Percentiles rank a stretch among this genome's conserved stretches.
Evolutionary conservation across 2,329 filamentous ascomycete species (phyloP).

Genomic region (Domatiomyces catenatus): DNA sequence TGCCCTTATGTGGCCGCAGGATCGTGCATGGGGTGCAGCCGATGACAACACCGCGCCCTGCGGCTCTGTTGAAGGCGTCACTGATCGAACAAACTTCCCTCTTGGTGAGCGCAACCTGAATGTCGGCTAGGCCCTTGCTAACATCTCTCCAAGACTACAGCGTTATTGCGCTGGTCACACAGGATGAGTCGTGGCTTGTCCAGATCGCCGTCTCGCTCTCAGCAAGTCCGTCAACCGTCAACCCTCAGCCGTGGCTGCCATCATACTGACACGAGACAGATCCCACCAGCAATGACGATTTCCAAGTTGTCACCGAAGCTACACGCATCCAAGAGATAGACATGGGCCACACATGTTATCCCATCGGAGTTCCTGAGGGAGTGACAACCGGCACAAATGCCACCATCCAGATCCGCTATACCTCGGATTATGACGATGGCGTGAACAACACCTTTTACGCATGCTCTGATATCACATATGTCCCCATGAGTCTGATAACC

Average conservation of each 20-base stretch:
- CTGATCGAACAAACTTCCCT: conserved; percentile 42
- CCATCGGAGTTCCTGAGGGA: conserved; percentile 23
- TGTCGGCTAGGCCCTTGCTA: conserved; percentile 18
- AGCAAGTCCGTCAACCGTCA: background rate
- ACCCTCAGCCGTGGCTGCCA: too few species aligned
- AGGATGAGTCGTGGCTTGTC: conserved; percentile 36
- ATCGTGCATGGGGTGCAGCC: conserved; percentile 40
- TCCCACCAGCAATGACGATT: conserved; percentile 27
- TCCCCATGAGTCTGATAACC: conserved; percentile 27
- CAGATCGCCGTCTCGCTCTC: conserved; percentile 22
- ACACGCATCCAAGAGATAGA: conserved; percentile 25
- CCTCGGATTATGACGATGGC: conserved; percentile 27
- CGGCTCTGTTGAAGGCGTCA: conserved; percentile 34
- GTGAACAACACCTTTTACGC: conserved; percentile 32
- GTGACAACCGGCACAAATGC: conserved; percentile 27
- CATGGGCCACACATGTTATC: conserved; percentile 32
- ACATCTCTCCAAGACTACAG: conserved; percentile 26
- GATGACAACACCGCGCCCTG: conserved; percentile 44
- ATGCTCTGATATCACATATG: conserved; percentile 33
- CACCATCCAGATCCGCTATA: conserved; percentile 32
- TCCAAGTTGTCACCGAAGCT: conserved; percentile 22
- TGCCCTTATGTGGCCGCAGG: conserved; percentile 45
- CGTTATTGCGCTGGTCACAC: conserved; percentile 46
- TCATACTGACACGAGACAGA: conserved; percentile 18
- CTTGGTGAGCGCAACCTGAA: conserved; percentile 36